Percentiles rank a stretch among this genome's conserved stretches.
These are phyloP conservation scores for Cnidoscolus chayamansa DNA, from an alignment of 441 rosid genomes.

Conservation along the genomic window DNA sequence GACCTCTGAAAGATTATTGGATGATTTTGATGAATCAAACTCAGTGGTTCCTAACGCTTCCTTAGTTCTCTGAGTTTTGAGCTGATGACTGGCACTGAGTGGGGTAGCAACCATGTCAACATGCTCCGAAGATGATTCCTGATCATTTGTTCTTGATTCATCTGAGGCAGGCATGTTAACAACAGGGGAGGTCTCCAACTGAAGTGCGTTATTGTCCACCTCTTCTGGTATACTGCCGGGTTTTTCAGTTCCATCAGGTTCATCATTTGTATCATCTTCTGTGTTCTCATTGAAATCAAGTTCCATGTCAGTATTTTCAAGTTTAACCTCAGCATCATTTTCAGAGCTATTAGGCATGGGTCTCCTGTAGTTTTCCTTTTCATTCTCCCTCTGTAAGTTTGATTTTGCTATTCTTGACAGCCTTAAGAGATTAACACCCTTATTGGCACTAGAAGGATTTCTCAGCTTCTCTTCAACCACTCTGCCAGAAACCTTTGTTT, in stretches of 20 bases:
- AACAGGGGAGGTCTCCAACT: conserved; percentile 38
- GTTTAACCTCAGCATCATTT: conserved; percentile 83
- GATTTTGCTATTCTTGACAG: conserved; percentile 88
- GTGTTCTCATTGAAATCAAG: conserved; percentile 84
- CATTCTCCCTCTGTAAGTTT: conserved; percentile 88
- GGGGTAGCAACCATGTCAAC: conserved; percentile 57
- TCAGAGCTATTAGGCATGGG: conserved; percentile 69
- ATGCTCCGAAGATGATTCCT: conserved; percentile 52
- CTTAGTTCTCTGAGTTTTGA: conserved; percentile 53
- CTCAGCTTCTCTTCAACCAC: conserved; percentile 61
- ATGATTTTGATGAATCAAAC: conserved; percentile 54
- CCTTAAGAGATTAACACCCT: conserved; percentile 78
- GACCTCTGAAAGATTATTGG: conserved; percentile 54
- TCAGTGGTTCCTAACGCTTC: conserved; percentile 48
- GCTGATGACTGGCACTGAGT: conserved; percentile 61
- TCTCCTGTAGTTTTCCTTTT: conserved; percentile 92
- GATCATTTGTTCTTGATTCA: conserved; percentile 49
- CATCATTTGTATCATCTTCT: conserved; percentile 81
- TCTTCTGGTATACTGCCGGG: conserved; percentile 42
- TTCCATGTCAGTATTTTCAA: conserved; percentile 93
- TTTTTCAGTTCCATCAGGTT: conserved; percentile 58
- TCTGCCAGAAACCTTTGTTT: conserved; percentile 52
- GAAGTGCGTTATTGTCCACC: conserved; percentile 35
- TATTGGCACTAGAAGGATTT: conserved; percentile 54
- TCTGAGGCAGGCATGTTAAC: conserved; percentile 39